Conservation (phyloP, 768 basidiomycete species). For the Panellus pusillus region DNA sequence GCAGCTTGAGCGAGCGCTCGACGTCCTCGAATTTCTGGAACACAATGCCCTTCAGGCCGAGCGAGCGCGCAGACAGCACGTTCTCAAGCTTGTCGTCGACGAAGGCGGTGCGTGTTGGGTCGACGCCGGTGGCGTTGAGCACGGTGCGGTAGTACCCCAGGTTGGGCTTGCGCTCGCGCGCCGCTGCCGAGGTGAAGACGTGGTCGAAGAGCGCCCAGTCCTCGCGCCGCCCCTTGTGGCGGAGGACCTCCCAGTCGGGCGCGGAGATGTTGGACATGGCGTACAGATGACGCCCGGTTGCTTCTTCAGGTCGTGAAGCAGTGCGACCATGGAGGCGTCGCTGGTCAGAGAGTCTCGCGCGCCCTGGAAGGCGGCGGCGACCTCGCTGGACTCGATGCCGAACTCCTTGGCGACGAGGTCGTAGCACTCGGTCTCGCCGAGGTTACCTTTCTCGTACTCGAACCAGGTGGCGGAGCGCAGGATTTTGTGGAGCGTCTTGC, state of each 20-base stretch:
- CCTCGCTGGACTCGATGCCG: slow-evolving; percentile 24
- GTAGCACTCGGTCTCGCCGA: slow-evolving; percentile 34
- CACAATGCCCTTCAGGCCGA: slow-evolving; percentile 42
- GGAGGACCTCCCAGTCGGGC: slow-evolving; percentile 35
- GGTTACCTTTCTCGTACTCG: slow-evolving; percentile 38
- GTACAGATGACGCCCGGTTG: slow-evolving; percentile 26
- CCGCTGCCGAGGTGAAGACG: slow-evolving; percentile 36
- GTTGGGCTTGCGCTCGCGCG: slow-evolving; percentile 33
- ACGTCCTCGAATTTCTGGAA: slow-evolving; percentile 33
- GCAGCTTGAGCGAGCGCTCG: slow-evolving; percentile 30
- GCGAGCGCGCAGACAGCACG: slow-evolving; percentile 39
- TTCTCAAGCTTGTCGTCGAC: slow-evolving; percentile 46
- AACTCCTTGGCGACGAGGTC: slow-evolving; percentile 30
- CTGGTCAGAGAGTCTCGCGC: slow-evolving; percentile 35
- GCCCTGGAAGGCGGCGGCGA: slow-evolving; percentile 34
- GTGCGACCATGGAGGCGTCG: slow-evolving; percentile 28
- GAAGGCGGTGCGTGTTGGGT: slow-evolving; percentile 38
- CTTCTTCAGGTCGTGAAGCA: slow-evolving; percentile 37
- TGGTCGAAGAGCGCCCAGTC: slow-evolving; percentile 35
- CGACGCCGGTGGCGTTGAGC: slow-evolving; percentile 33
- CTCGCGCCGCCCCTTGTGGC: slow-evolving; percentile 17
- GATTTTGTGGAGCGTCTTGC: slow-evolving; percentile 29
- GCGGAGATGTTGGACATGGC: slow-evolving; percentile 46
- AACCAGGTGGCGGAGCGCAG: slow-evolving; percentile 33
- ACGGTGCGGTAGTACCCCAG: slow-evolving; percentile 39